These are phyloP conservation scores for Iberis pinnata DNA, from an alignment of 345 rosid species.

Conservation along the genomic window DNA sequence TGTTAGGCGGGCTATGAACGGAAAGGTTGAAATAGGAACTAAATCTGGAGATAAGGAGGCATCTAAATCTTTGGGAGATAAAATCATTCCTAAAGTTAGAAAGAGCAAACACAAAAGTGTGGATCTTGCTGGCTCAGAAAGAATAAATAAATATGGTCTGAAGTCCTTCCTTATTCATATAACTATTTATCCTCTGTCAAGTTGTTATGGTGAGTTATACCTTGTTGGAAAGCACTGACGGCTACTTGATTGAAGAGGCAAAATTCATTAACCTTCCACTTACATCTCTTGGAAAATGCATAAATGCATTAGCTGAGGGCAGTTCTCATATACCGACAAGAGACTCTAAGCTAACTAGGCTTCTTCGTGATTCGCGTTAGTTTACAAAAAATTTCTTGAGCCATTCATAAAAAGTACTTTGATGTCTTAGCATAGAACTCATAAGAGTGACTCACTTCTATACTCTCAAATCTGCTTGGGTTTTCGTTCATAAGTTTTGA, in stretches of 20 bases:
- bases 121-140: slow-evolving; percentile 98
- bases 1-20: slow-evolving; percentile 53
- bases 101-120: slow-evolving; percentile 87
- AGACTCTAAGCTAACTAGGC: slow-evolving; percentile 89
- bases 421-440: not conserved
- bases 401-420: not conserved
- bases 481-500: no score
- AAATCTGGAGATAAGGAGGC: no score
- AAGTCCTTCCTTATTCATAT: slow-evolving; percentile 3
- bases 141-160: slow-evolving; percentile 85
- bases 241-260: slow-evolving; percentile 86
- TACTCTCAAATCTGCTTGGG: no score
- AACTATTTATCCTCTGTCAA: slow-evolving; percentile 3
- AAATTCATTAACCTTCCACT: slow-evolving; percentile 91
- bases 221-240: slow-evolving; percentile 61
- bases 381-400: not conserved
- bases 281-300: slow-evolving; percentile 87
- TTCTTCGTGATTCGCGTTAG: slow-evolving; percentile 94
- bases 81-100: slow-evolving; percentile 51
- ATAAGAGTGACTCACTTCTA: not conserved
- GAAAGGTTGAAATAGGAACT: slow-evolving; percentile 28
- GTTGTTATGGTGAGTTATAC: not conserved
- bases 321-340: slow-evolving; percentile 86
- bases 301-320: slow-evolving; percentile 95
- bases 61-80: slow-evolving; percentile 36